A percentile compares a stretch with the other conserved stretches of the same genome.
phyloP scores from a whole-genome alignment of 2,329 filamentous ascomycete species.

The Talaromyces pinophilus region DNA sequence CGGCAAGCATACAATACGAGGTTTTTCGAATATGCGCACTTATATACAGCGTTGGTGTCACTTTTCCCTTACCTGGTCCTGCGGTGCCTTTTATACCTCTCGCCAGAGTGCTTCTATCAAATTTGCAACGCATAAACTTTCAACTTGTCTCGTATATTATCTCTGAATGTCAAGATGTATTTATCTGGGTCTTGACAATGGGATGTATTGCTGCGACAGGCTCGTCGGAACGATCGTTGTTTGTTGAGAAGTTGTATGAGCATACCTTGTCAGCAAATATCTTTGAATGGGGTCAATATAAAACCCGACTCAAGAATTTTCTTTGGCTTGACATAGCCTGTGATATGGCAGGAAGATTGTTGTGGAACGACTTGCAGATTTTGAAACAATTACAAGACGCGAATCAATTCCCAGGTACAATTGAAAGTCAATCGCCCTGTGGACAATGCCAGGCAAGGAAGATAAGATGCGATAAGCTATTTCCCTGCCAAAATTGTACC shows the following conservation, averaged over 20 bases:
- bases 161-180: background rate
- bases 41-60: background rate
- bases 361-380: slow-evolving; percentile 30
- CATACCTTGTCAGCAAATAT: background rate
- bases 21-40: background rate
- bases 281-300: background rate
- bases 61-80: background rate
- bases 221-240: background rate
- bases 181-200: background rate
- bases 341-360: slow-evolving; percentile 31
- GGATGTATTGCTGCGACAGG: background rate
- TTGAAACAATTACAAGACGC: background rate
- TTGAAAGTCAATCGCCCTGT: slow-evolving; percentile 1
- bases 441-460: slow-evolving; percentile 14
- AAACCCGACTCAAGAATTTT: slow-evolving; percentile 25
- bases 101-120: background rate
- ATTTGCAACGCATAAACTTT: background rate
- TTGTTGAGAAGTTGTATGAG: background rate
- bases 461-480: slow-evolving; percentile 16
- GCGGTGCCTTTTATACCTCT: background rate
- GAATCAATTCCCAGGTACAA: background rate
- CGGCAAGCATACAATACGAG: background rate
- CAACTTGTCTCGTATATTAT: background rate
- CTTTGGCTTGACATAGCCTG: slow-evolving; percentile 42
- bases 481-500: slow-evolving; percentile 18